Evolutionary conservation across 352 stramenopile species (phyloP), one percentile per base, ranked within the genome.

Genomic region (Globisporangium splendens): DNA sequence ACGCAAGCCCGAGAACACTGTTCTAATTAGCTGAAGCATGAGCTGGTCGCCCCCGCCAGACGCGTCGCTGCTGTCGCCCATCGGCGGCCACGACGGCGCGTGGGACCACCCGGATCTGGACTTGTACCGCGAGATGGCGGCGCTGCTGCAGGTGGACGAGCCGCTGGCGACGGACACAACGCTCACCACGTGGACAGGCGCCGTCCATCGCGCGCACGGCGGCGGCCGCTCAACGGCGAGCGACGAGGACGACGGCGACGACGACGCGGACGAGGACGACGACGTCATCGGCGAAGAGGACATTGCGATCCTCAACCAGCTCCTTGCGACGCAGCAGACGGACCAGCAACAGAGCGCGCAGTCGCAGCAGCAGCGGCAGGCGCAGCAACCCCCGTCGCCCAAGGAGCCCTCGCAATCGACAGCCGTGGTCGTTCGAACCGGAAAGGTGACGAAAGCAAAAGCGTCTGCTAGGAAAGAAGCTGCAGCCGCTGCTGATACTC

Each of bases 261-360:
- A 55, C 7, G 47, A 49, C 3, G 56, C 54, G 1, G 38, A 50
- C 13, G 47, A 55, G 3, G 49, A 46, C 11, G 18, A n/a, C 0
- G 56, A 62, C n/a, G 12, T 42, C 13, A 62, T 62, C 20, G 43
- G 35, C 41, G 48, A 62, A 24, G 33, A 50, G 39, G 56, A 62
- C 48, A 41, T 62, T 12, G 49, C 56, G 28, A 57, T 62, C 39
- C 56, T 62, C 39, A 57, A 56, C 18, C 56, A 57, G 24, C 48
- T 62, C 35, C 48, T 62, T 7, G 49, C 56, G 0, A 41, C 51
- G 14, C 48, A 62, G 2, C 28, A 35, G 28, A 6, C 5, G 28
- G 28, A 35, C 2, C 28, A 55, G 24, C 18, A 50, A 50, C 24
- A 17, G 14, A 17, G 14, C 8, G 8, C 24, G 10, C 48, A 42